A percentile compares a stretch with the other conserved stretches of the same genome.
phyloP scores from a whole-genome alignment of 2,329 filamentous ascomycete species.

The Fusarium succisae region DNA sequence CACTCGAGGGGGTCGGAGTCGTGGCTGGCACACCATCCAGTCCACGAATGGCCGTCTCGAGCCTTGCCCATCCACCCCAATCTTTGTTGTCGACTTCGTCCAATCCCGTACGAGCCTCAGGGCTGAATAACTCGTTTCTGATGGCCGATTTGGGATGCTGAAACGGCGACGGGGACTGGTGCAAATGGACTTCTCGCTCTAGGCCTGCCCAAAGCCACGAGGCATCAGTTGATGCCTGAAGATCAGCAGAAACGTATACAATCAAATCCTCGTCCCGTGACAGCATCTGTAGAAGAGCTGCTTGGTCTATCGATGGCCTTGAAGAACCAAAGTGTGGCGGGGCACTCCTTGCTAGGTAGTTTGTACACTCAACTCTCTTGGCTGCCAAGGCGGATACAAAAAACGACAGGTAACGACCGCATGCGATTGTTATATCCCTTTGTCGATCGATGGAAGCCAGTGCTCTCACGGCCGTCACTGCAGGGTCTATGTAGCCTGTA shows the following conservation, averaged over 20 bases:
- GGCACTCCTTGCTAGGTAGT: constrained; percentile 48
- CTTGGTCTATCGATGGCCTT: constrained; percentile 46
- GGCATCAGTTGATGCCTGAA: constrained; percentile 80
- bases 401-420: constrained; percentile 83
- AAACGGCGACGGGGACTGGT: constrained; percentile 32
- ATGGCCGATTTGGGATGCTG: constrained; percentile 32
- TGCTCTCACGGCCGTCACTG: constrained; percentile 76
- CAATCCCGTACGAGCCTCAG: constrained; percentile 61
- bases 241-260: constrained; percentile 84
- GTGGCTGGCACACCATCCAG: constrained; percentile 41
- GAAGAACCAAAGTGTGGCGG: constrained; percentile 46
- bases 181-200: constrained; percentile 57
- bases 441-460: constrained; percentile 75
- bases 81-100: constrained; percentile 68
- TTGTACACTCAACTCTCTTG: constrained; percentile 59
- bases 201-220: constrained; percentile 84
- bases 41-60: constrained; percentile 63
- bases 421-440: constrained; percentile 77
- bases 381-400: constrained; percentile 75
- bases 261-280: constrained; percentile 84
- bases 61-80: constrained; percentile 83
- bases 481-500: constrained; percentile 75
- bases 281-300: constrained; percentile 46
- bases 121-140: constrained; percentile 54
- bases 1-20: constrained; percentile 46